These are phyloP conservation scores for Aspergillus ustus DNA, from an alignment of 2,329 filamentous ascomycete genomes.

Conservation along the genomic window DNA sequence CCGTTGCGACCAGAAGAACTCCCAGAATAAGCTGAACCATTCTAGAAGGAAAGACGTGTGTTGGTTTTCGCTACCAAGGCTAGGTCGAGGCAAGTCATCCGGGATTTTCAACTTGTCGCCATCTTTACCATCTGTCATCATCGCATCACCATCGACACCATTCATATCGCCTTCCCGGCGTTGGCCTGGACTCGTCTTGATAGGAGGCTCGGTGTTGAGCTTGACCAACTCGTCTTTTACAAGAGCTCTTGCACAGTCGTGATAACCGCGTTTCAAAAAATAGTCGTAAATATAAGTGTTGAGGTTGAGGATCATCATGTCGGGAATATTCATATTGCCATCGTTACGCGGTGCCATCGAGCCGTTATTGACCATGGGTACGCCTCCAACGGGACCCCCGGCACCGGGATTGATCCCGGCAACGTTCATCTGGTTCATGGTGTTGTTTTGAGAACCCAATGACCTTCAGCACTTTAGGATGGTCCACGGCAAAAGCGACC, in stretches of 20 bases:
- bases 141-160: constrained; percentile 72
- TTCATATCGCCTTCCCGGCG: constrained; percentile 73
- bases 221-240: constrained; percentile 64
- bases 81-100: constrained; percentile 72
- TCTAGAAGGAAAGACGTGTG: constrained; percentile 85
- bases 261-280: constrained; percentile 83
- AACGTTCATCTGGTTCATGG: constrained; percentile 63
- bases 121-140: constrained; percentile 84
- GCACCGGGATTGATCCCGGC: constrained; percentile 59
- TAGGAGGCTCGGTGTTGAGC: constrained; percentile 60
- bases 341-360: constrained; percentile 50
- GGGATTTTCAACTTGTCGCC: constrained; percentile 74
- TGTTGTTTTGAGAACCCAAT: constrained; percentile 39
- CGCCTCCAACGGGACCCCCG: constrained; percentile 62
- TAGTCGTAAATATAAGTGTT: constrained; percentile 74
- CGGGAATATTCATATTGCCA: constrained; percentile 43
- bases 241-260: constrained; percentile 78
- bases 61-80: constrained; percentile 66
- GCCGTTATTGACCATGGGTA: constrained; percentile 60
- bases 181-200: constrained; percentile 71
- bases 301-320: constrained; percentile 49
- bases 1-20: constrained; percentile 85
- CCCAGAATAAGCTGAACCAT: constrained; percentile 98
- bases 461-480: constrained; percentile 38
- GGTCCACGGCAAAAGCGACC: constrained; percentile 34